Conservation (phyloP, 139 green algal genomes). For the Gonium pectorale region DNA sequence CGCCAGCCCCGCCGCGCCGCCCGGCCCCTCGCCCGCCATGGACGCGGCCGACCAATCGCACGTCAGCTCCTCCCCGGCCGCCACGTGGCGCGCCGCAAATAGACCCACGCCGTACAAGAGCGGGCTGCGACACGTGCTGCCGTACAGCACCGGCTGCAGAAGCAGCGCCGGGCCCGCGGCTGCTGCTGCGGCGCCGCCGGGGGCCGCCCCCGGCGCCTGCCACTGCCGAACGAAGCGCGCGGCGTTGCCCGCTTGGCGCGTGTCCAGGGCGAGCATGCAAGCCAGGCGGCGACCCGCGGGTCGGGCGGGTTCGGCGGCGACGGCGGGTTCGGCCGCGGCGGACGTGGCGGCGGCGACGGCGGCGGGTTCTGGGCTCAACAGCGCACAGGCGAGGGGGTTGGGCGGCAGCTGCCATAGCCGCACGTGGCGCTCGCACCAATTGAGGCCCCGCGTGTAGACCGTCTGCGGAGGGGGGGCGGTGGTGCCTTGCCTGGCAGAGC, state of each 20-base stretch:
- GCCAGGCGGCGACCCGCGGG: not conserved
- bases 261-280: slow-evolving; percentile 10
- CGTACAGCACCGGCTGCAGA: slow-evolving; percentile 21
- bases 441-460: not conserved
- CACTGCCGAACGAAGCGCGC: slow-evolving; percentile 33
- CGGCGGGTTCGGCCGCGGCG: not conserved
- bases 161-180: not conserved
- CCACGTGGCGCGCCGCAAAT: slow-evolving; percentile 4
- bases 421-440: not conserved
- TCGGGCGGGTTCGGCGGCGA: not conserved
- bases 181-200: not conserved
- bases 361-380: not conserved
- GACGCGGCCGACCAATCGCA: slow-evolving; percentile 4
- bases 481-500: no score
- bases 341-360: not conserved
- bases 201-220: not conserved
- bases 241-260: slow-evolving; percentile 4
- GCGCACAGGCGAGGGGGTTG: not conserved
- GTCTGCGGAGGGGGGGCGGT: not conserved
- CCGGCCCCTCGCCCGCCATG: not conserved
- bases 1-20: not conserved
- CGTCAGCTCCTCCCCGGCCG: slow-evolving; percentile 36
- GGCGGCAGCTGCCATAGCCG: slow-evolving; percentile 32
- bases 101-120: slow-evolving; percentile 30
- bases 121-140: not conserved